A percentile compares a stretch with the other conserved stretches of the same genome.
Evolutionary conservation across 805 yeast species (phyloP).

Genomic region (Lipomyces lipofer): DNA sequence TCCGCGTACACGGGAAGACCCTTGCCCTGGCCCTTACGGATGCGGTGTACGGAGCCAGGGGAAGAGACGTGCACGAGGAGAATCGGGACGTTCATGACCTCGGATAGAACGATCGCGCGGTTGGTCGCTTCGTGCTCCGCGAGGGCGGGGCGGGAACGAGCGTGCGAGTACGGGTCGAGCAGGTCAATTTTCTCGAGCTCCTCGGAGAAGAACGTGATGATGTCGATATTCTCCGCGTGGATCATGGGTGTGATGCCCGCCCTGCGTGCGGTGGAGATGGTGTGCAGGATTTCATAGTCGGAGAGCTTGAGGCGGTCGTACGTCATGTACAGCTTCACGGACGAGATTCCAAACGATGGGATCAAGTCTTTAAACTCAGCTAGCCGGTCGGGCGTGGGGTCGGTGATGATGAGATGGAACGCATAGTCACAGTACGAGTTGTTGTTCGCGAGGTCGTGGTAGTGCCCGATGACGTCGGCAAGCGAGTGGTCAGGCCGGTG

Average conservation of each 20-base stretch:
- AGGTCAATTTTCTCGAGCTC: conserved; percentile 44
- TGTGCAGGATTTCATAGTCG: conserved; percentile 46
- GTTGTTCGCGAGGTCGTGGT: conserved; percentile 39
- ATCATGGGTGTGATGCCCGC: conserved; percentile 51
- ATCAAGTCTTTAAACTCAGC: conserved; percentile 42
- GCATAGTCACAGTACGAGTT: conserved; percentile 51
- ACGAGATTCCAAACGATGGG: conserved; percentile 43
- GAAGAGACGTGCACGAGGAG: conserved; percentile 53
- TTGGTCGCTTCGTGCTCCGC: conserved; percentile 56
- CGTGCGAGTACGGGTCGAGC: conserved; percentile 49
- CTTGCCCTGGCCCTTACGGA: conserved; percentile 47
- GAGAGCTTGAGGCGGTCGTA: conserved; percentile 46
- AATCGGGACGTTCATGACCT: conserved; percentile 49
- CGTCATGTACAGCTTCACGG: conserved; percentile 50
- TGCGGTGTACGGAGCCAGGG: conserved; percentile 46
- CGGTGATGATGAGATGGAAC: conserved; percentile 48
- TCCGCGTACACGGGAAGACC: conserved; percentile 50
- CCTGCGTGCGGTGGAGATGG: conserved; percentile 45
- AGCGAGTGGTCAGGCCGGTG: conserved; percentile 38
- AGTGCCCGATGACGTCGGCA: conserved; percentile 38
- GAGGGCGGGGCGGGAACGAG: conserved; percentile 49
- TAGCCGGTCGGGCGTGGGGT: conserved; percentile 40
- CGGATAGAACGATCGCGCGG: conserved; percentile 49
- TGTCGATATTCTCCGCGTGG: conserved; percentile 54
- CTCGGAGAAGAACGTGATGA: conserved; percentile 47